Percentiles rank a stretch among this genome's conserved stretches.
Evolutionary conservation across 2,329 filamentous ascomycete species (phyloP).

Genomic region (Blumeriella jaapii): DNA sequence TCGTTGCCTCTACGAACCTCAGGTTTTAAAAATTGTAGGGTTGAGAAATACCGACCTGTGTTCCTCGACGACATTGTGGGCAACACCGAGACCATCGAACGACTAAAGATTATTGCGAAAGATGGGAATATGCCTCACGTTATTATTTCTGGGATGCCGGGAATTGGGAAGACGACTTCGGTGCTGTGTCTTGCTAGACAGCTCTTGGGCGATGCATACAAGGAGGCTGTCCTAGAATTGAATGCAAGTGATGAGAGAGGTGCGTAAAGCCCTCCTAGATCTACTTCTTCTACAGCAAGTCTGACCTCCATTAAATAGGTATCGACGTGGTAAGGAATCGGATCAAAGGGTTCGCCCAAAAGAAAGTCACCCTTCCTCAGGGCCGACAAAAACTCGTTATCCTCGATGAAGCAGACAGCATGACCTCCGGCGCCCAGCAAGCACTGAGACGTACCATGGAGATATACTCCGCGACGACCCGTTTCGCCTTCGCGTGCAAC

Average conservation of each 20-base stretch:
- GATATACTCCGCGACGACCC: constrained; percentile 91
- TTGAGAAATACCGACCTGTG: constrained; percentile 93
- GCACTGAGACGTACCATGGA: constrained; percentile 95
- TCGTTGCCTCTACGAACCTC: constrained; percentile 8
- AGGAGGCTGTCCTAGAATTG: constrained; percentile 91
- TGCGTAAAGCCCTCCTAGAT: constrained; percentile 23
- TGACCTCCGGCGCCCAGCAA: constrained; percentile 95
- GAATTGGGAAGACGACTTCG: constrained; percentile 96
- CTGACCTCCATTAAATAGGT: constrained; percentile 35
- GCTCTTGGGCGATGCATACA: constrained; percentile 84
- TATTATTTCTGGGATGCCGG: constrained; percentile 98
- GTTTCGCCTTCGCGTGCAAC: constrained; percentile 97
- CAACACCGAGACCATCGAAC: constrained; percentile 95
- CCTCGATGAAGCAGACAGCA: constrained; percentile 93
- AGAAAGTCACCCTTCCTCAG: constrained; percentile 88
- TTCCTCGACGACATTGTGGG: constrained; percentile 96
- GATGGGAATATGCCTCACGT: constrained; percentile 99
- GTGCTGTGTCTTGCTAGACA: constrained; percentile 88
- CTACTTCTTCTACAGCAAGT: neutral
- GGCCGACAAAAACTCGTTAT: constrained; percentile 95
- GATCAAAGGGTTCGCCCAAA: constrained; percentile 97
- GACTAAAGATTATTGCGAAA: constrained; percentile 94
- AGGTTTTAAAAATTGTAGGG: constrained; percentile 44
- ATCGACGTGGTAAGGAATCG: constrained; percentile 96
- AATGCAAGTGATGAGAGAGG: constrained; percentile 94